A percentile compares a stretch with the other conserved stretches of the same genome.
Evolutionary conservation across 2,329 filamentous ascomycete species (phyloP).

Genomic region (Biscogniauxia mediterranea): DNA sequence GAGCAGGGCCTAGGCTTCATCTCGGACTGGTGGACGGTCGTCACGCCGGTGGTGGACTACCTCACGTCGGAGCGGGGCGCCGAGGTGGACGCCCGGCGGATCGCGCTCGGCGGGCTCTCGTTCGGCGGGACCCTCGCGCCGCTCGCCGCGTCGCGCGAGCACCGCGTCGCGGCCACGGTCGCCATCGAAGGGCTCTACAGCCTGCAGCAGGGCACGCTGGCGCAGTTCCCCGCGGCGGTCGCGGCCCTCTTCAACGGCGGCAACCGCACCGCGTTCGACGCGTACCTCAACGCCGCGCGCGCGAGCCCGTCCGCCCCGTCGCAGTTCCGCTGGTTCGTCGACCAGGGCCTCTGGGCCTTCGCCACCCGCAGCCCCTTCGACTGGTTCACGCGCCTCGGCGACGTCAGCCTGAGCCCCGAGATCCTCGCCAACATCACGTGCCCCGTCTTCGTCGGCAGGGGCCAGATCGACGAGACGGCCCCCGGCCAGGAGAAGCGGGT

Average conservation of each 20-base stretch:
- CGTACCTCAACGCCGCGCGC: conserved; percentile 5
- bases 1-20: conserved; percentile 36
- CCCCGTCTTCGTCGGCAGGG: conserved; percentile 23
- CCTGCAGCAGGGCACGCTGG: conserved; percentile 1
- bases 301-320: conserved; percentile 7
- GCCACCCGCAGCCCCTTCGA: conserved; percentile 16
- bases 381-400: conserved; percentile 16
- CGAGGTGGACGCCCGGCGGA: conserved; percentile 20
- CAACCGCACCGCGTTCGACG: conserved; percentile 15
- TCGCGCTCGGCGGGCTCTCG: conserved; percentile 32
- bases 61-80: conserved; percentile 5
- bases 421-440: conserved; percentile 15
- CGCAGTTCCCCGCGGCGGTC: conserved; percentile 1
- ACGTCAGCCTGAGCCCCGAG: conserved; percentile 15
- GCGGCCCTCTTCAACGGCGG: conserved; percentile 5
- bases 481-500: conserved; percentile 21
- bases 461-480: conserved; percentile 17
- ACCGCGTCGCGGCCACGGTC: conserved; percentile 31
- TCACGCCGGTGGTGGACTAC: conserved; percentile 27
- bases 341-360: conserved; percentile 16
- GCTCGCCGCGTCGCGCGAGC: conserved; percentile 33
- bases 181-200: conserved; percentile 30
- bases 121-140: conserved; percentile 32
- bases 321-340: conserved; percentile 11
- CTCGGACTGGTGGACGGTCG: conserved; percentile 36